Evolutionary conservation across 2,329 filamentous ascomycete species (phyloP).

Genomic region (Elsinoe batatas): DNA sequence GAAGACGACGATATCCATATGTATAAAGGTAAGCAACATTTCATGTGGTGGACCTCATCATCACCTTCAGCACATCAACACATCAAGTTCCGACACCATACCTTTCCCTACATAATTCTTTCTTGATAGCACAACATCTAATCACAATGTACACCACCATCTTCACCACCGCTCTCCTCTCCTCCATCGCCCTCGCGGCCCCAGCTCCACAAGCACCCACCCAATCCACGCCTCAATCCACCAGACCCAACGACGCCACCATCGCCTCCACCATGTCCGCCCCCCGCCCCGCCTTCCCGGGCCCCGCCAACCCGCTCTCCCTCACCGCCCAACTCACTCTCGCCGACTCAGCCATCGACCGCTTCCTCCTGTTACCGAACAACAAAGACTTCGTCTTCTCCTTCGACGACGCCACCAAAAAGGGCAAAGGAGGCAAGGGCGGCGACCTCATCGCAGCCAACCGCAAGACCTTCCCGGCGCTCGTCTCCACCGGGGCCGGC

Average conservation of each 20-base stretch:
- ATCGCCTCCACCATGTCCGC: slow-evolving; percentile 15
- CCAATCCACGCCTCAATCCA: slow-evolving; percentile 9
- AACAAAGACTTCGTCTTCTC: slow-evolving; percentile 51
- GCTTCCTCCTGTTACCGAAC: slow-evolving; percentile 30
- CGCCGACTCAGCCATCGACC: slow-evolving; percentile 29
- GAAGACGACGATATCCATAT: neutral
- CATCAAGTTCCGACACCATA: neutral
- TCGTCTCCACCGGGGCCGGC: slow-evolving; percentile 30
- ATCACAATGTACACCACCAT: slow-evolving; percentile 27
- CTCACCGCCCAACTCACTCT: slow-evolving; percentile 21
- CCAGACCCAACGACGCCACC: slow-evolving; percentile 15
- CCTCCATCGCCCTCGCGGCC: slow-evolving; percentile 25
- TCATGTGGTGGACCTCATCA: neutral
- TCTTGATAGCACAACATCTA: slow-evolving; percentile 5
- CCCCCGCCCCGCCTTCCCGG: slow-evolving; percentile 14
- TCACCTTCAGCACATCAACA: neutral
- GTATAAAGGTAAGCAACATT: neutral
- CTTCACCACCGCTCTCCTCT: slow-evolving; percentile 27
- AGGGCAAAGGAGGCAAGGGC: slow-evolving; percentile 16
- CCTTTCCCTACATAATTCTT: slow-evolving; percentile 16
- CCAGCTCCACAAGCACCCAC: slow-evolving; percentile 21
- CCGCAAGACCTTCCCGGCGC: slow-evolving; percentile 31
- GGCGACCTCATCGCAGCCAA: slow-evolving; percentile 21
- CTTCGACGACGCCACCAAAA: slow-evolving; percentile 34
- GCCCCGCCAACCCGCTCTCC: slow-evolving; percentile 16